A percentile compares a stretch with the other conserved stretches of the same genome.
Conservation (phyloP, 805 yeast genomes). For the Candida rishiriensis region DNA sequence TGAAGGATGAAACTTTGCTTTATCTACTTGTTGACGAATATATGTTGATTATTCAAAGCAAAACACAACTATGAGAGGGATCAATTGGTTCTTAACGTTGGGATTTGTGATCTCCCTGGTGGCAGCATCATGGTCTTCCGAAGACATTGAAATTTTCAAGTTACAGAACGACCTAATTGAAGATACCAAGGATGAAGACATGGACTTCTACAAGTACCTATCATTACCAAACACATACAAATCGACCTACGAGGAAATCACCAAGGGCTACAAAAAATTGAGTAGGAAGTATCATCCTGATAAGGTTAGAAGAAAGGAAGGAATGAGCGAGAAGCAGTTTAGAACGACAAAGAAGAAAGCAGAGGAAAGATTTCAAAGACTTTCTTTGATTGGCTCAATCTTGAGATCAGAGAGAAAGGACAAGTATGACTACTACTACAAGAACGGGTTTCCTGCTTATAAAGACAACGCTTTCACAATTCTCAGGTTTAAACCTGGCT, state of each 20-base stretch:
- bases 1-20: too few species aligned
- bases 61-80: constrained; percentile 5
- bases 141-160: constrained; percentile 78
- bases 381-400: constrained; percentile 72
- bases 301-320: constrained; percentile 45
- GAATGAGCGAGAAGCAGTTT: constrained; percentile 25
- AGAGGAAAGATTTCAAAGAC: constrained; percentile 68
- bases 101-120: constrained; percentile 1
- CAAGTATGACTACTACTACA: constrained; percentile 79
- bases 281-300: constrained; percentile 85
- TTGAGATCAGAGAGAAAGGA: constrained; percentile 59
- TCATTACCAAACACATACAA: constrained; percentile 38
- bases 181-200: constrained; percentile 41
- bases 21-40: too few species aligned
- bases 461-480: constrained; percentile 64
- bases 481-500: constrained; percentile 65
- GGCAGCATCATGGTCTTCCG: constrained; percentile 30
- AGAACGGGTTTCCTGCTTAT: constrained; percentile 81
- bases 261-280: constrained; percentile 63
- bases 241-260: constrained; percentile 49
- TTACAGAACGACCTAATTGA: constrained; percentile 59
- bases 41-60: too few species aligned
- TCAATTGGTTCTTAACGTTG: constrained; percentile 8
- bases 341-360: constrained; percentile 39
- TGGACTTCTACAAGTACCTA: constrained; percentile 67